phyloP scores from a whole-genome alignment of 1,139 yeast genomes.

The Wickerhamomyces sp. region DNA sequence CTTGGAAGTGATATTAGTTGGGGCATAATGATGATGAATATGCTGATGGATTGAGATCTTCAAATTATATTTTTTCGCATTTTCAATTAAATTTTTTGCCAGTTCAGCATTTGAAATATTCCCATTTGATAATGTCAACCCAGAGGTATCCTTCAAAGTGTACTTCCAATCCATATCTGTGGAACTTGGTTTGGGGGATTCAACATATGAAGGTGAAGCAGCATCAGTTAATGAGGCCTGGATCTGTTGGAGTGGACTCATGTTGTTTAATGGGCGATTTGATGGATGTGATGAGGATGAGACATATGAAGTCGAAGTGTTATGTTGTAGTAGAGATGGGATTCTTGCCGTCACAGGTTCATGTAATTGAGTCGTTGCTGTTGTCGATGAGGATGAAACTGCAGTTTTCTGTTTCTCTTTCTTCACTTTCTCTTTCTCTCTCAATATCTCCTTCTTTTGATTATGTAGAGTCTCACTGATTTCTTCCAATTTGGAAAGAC shows the following conservation, averaged over 20 bases:
- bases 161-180: constrained; percentile 37
- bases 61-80: constrained; percentile 57
- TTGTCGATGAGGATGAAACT: too few species aligned
- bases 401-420: not conserved
- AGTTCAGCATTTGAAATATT: constrained; percentile 44
- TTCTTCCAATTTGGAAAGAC: constrained; percentile 22
- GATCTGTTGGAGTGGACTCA: not conserved
- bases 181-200: constrained; percentile 19
- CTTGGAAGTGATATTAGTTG: constrained; percentile 8
- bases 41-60: constrained; percentile 80
- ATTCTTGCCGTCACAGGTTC: not conserved
- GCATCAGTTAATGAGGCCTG: constrained; percentile 3
- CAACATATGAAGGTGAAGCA: constrained; percentile 8
- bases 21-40: constrained; percentile 44
- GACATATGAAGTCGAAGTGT: too few species aligned
- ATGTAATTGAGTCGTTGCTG: too few species aligned
- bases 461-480: constrained; percentile 24
- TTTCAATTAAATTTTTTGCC: constrained; percentile 52
- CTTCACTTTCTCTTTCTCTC: not conserved
- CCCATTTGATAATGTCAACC: constrained; percentile 38
- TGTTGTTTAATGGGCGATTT: too few species aligned
- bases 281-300: too few species aligned
- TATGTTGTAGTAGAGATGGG: not conserved
- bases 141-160: constrained; percentile 32
- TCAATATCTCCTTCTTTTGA: constrained; percentile 3